These are phyloP conservation scores for Rhodofomes roseus DNA, from an alignment of 1,284 basidiomycete species.

Conservation along the genomic window DNA sequence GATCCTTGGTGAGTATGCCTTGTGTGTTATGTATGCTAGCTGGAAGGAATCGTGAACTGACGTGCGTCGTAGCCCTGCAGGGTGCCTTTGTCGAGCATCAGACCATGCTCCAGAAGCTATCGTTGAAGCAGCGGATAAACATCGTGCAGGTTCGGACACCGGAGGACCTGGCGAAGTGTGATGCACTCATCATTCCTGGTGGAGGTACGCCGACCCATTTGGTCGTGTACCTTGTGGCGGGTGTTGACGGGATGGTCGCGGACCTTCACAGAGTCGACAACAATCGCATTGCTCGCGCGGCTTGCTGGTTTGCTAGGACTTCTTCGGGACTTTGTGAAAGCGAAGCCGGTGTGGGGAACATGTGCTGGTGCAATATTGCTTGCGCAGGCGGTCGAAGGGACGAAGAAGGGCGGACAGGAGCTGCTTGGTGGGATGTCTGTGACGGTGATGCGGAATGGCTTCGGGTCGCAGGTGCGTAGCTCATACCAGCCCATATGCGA, in stretches of 20 bases:
- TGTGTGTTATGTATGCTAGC: background rate
- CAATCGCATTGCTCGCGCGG: constrained; percentile 84
- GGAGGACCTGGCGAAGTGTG: constrained; percentile 73
- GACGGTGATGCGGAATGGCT: constrained; percentile 85
- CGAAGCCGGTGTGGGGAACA: constrained; percentile 90
- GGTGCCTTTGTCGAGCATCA: constrained; percentile 94
- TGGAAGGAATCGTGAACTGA: background rate
- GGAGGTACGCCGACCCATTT: constrained; percentile 50
- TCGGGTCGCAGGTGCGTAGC: constrained; percentile 69
- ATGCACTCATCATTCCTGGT: constrained; percentile 90
- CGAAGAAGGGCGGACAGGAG: constrained; percentile 88
- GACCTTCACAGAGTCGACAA: constrained; percentile 73
- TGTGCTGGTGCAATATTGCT: constrained; percentile 97
- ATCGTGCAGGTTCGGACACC: constrained; percentile 73
- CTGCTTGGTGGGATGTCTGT: constrained; percentile 82
- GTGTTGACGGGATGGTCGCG: background rate
- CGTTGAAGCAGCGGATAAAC: constrained; percentile 40
- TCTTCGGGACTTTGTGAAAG: constrained; percentile 64
- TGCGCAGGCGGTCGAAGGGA: constrained; percentile 67
- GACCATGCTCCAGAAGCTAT: constrained; percentile 58
- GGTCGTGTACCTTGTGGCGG: background rate
- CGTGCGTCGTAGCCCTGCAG: constrained; percentile 66
- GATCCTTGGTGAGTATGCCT: constrained; percentile 29
- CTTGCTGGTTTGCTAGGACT: constrained; percentile 80
- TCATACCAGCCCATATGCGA: background rate